These are phyloP conservation scores for Colletotrichum lindemuthianum DNA, from an alignment of 2,329 filamentous ascomycete species.

Conservation along the genomic window DNA sequence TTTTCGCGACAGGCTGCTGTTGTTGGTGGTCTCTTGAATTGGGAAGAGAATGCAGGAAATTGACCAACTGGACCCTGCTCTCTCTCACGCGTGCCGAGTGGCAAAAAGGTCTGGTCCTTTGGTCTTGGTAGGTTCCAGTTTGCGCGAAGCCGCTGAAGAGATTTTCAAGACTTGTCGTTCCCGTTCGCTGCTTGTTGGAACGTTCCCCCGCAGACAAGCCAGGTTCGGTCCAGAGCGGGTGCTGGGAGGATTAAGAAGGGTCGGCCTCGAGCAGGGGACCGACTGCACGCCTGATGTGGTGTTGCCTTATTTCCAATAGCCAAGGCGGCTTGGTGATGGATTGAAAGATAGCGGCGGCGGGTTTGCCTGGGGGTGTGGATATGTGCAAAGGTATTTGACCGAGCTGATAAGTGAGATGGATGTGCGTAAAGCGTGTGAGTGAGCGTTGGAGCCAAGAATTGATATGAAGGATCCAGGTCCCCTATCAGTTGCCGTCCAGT, in stretches of 20 bases:
- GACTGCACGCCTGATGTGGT: constrained; percentile 29
- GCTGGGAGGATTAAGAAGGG: constrained; percentile 35
- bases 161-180: constrained; percentile 20
- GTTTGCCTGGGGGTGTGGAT: constrained; percentile 31
- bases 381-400: constrained; percentile 33
- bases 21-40: constrained; percentile 27
- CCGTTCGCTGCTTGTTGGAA: constrained; percentile 12
- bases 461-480: not conserved
- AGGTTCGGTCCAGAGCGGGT: constrained; percentile 25
- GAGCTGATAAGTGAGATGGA: constrained; percentile 36
- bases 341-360: constrained; percentile 35
- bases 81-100: constrained; percentile 32
- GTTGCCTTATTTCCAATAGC: constrained; percentile 29
- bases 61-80: constrained; percentile 17
- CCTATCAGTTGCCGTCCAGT: not conserved
- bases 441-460: not conserved
- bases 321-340: constrained; percentile 35
- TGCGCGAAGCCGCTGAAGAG: constrained; percentile 28
- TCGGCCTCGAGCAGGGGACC: constrained; percentile 30
- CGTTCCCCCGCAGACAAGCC: constrained; percentile 21
- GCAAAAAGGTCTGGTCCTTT: constrained; percentile 26
- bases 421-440: constrained; percentile 6
- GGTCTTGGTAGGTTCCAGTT: constrained; percentile 1
- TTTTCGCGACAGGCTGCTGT: constrained; percentile 25
- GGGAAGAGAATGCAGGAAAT: constrained; percentile 34